Conservation (phyloP, 2,329 filamentous ascomycete genomes). For the Thielaviopsis populi region DNA sequence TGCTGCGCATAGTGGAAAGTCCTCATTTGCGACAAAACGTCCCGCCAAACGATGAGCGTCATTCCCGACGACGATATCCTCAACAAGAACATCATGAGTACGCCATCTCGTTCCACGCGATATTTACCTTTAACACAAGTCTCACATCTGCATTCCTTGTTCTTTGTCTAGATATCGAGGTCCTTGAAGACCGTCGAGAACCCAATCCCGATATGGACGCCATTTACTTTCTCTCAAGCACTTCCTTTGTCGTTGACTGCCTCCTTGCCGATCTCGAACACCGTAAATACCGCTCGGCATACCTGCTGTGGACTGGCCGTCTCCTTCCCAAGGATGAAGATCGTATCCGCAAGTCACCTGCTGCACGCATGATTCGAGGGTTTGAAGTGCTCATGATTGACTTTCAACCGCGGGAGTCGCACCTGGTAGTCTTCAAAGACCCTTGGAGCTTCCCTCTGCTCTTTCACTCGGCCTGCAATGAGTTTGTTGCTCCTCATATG, state of each 20-base stretch:
- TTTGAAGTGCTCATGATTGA: slow-evolving; percentile 76
- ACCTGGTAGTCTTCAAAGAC: slow-evolving; percentile 80
- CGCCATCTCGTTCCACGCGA: slow-evolving; percentile 22
- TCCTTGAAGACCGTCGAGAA: slow-evolving; percentile 73
- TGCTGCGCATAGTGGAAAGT: slow-evolving; percentile 69
- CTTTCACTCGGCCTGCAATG: slow-evolving; percentile 81
- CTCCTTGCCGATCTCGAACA: slow-evolving; percentile 84
- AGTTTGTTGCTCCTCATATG: slow-evolving; percentile 68
- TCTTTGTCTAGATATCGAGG: slow-evolving; percentile 64
- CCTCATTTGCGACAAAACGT: slow-evolving; percentile 70
- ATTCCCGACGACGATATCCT: slow-evolving; percentile 94
- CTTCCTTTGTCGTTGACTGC: slow-evolving; percentile 81
- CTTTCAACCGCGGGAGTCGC: slow-evolving; percentile 80
- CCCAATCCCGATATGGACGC: slow-evolving; percentile 84
- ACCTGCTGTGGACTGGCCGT: slow-evolving; percentile 71
- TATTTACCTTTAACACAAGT: slow-evolving; percentile 6
- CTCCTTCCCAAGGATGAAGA: slow-evolving; percentile 55
- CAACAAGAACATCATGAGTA: slow-evolving; percentile 91
- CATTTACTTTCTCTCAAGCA: slow-evolving; percentile 77
- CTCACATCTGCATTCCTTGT: slow-evolving; percentile 5
- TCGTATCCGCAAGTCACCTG: slow-evolving; percentile 56
- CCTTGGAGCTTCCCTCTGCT: slow-evolving; percentile 91
- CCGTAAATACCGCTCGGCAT: slow-evolving; percentile 62
- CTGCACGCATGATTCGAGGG: slow-evolving; percentile 57
- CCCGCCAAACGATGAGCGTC: slow-evolving; percentile 75